phyloP scores from a whole-genome alignment of 2,329 filamentous ascomycete genomes.

The Claviceps citrina region DNA sequence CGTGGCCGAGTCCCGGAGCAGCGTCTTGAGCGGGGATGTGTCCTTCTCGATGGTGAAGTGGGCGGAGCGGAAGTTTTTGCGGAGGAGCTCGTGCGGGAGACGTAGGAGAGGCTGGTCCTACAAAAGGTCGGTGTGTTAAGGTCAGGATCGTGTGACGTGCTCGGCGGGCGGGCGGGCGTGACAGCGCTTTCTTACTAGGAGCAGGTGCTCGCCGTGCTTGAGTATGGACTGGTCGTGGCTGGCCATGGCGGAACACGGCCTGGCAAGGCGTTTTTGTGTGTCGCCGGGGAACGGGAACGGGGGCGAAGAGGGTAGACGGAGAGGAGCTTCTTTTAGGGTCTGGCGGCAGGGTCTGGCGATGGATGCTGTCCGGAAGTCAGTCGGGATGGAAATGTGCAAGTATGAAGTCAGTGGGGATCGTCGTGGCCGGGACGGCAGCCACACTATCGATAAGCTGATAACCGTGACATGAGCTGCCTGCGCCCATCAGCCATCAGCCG shows the following conservation, averaged over 20 bases:
- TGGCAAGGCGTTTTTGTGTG: not conserved
- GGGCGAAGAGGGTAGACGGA: no score
- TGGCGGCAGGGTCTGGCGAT: no score
- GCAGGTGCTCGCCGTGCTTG: constrained; percentile 59
- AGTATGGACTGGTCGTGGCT: constrained; percentile 50
- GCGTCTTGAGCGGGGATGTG: constrained; percentile 43
- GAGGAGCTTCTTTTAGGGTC: no score
- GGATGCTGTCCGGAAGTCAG: no score
- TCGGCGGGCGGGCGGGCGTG: not conserved
- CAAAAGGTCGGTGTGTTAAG: not conserved
- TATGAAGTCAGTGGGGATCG: no score
- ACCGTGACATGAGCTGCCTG: no score
- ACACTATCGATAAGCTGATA: no score
- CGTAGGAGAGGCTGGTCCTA: constrained; percentile 91
- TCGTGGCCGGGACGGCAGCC: no score
- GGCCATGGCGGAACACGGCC: constrained; percentile 32
- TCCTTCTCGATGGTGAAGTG: constrained; percentile 64
- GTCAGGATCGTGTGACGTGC: not conserved
- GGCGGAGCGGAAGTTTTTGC: constrained; percentile 83
- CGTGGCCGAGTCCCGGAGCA: constrained; percentile 48
- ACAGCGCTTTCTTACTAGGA: constrained; percentile 39
- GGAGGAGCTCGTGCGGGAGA: constrained; percentile 79
- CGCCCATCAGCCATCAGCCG: no score
- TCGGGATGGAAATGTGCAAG: no score
- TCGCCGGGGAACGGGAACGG: no score